phyloP scores from a whole-genome alignment of 176 grass and related monocot genomes.

The Paspalum notatum region DNA sequence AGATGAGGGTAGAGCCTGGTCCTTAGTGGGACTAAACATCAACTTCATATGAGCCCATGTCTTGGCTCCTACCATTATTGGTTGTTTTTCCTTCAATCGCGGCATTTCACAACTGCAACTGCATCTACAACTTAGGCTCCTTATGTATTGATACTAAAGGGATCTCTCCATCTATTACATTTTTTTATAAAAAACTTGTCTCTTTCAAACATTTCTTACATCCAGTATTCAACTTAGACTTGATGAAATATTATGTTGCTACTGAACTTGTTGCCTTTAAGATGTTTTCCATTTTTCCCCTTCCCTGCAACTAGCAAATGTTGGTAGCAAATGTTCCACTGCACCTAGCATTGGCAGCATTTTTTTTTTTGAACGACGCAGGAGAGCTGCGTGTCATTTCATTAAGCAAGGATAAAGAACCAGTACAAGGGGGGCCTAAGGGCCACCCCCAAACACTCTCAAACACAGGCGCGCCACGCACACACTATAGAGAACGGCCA shows the following conservation, averaged over 20 bases:
- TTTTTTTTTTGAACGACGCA: no score
- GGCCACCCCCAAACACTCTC: no score
- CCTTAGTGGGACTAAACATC: no score
- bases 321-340: neutral
- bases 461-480: no score
- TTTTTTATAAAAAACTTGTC: neutral
- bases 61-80: neutral
- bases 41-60: neutral
- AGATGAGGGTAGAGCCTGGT: neutral
- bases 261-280: neutral
- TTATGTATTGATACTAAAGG: neutral
- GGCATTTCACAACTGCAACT: neutral
- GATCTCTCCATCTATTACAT: neutral
- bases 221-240: neutral
- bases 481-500: no score
- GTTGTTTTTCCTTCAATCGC: neutral
- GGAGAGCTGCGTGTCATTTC: no score
- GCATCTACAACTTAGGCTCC: neutral
- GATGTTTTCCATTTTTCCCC: no score
- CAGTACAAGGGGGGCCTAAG: no score
- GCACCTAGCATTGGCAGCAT: neutral
- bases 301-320: neutral
- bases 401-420: no score
- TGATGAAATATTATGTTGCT: neutral
- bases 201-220: neutral